Conservation (phyloP, 306 rosid genomes). For the Echinosophora koreensis region DNA sequence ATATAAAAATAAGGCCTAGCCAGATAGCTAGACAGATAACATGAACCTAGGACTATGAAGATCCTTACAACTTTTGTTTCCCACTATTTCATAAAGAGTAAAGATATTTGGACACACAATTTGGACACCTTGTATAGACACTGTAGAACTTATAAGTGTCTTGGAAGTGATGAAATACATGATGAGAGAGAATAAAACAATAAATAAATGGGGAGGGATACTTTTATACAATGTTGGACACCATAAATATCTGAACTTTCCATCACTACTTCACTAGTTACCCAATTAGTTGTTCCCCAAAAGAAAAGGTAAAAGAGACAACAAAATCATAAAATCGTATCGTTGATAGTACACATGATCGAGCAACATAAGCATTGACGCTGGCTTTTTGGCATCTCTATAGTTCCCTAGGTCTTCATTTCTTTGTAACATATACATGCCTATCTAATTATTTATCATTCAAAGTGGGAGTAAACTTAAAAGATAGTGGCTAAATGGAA, state of each 20-base stretch:
- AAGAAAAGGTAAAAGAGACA: conserved; percentile 34
- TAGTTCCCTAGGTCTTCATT: conserved; percentile 10
- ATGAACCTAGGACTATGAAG: conserved; percentile 20
- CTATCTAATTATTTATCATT: background rate
- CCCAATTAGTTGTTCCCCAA: conserved; percentile 35
- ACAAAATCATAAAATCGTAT: conserved; percentile 29
- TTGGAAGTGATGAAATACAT: too few species aligned
- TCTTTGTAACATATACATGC: background rate
- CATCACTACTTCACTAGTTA: conserved; percentile 38
- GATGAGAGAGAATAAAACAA: too few species aligned
- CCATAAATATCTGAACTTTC: conserved; percentile 18
- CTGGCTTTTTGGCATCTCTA: conserved; percentile 18
- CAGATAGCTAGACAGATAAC: conserved; percentile 6
- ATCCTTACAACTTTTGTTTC: conserved; percentile 32
- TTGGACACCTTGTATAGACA: too few species aligned
- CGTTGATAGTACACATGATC: conserved; percentile 1
- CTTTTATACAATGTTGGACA: too few species aligned
- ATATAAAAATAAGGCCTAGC: conserved; percentile 39
- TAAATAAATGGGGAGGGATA: too few species aligned
- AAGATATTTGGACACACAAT: too few species aligned
- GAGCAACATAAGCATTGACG: conserved; percentile 31
- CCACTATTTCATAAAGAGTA: conserved; percentile 37
- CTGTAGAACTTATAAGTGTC: too few species aligned
- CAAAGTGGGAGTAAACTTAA: background rate
- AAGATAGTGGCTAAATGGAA: background rate